These are phyloP conservation scores for Penicillium paxilli DNA, from an alignment of 495 filamentous ascomycete species.

Conservation along the genomic window DNA sequence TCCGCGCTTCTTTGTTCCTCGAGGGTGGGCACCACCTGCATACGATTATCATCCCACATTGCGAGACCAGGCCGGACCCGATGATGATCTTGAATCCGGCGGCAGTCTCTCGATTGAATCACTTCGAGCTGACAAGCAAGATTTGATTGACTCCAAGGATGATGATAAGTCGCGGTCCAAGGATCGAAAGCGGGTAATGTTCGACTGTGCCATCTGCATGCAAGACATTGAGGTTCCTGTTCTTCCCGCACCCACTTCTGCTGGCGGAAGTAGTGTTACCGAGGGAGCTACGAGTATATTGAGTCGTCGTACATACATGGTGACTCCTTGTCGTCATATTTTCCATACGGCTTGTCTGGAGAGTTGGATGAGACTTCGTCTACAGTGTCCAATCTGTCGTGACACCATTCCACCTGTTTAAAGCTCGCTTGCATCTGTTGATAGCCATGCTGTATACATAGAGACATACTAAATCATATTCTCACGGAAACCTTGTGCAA, in stretches of 20 bases:
- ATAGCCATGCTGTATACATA: neutral
- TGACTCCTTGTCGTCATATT: constrained; percentile 94
- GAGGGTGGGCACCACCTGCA: constrained; percentile 72
- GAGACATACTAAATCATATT: neutral
- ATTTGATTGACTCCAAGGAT: constrained; percentile 38
- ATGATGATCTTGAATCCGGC: constrained; percentile 71
- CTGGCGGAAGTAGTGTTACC: constrained; percentile 45
- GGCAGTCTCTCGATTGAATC: constrained; percentile 70
- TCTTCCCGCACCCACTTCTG: constrained; percentile 55
- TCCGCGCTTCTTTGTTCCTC: constrained; percentile 72
- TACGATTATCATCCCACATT: constrained; percentile 96
- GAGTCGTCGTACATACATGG: constrained; percentile 85
- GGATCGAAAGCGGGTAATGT: constrained; percentile 58
- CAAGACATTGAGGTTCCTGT: constrained; percentile 88
- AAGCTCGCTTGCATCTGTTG: neutral
- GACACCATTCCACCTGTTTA: constrained; percentile 84
- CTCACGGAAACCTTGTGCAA: too few species aligned
- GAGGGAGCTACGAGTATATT: constrained; percentile 70
- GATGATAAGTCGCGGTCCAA: constrained; percentile 38
- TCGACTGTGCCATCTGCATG: constrained; percentile 95
- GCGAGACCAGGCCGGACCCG: constrained; percentile 54
- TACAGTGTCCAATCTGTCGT: constrained; percentile 95
- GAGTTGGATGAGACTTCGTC: constrained; percentile 89
- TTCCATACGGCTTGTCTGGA: constrained; percentile 93
- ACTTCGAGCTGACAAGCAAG: constrained; percentile 43